A percentile compares a stretch with the other conserved stretches of the same genome.
Evolutionary conservation across 768 basidiomycete genomes (phyloP).

Genomic region (Artomyces pyxidatus): DNA sequence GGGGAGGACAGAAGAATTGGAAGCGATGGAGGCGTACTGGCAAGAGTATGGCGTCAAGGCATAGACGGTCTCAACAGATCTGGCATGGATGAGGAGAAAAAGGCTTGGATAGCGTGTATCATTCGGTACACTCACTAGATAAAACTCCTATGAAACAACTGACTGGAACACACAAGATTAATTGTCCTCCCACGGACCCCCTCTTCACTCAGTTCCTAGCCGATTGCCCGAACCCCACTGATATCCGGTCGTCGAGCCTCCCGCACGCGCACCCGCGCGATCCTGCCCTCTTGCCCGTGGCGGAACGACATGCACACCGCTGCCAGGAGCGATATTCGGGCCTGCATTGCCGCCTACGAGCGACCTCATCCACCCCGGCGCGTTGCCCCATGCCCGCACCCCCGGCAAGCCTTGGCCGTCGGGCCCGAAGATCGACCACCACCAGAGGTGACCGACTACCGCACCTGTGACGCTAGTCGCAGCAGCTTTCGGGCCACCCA

Average conservation of each 20-base stretch:
- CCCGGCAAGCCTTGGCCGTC: conserved; percentile 55
- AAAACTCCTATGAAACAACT: no score
- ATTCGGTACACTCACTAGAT: no score
- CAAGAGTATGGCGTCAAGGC: conserved; percentile 60
- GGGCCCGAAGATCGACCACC: conserved; percentile 56
- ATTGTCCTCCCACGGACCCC: no score
- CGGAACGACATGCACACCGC: conserved; percentile 51
- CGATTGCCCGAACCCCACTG: conserved; percentile 51
- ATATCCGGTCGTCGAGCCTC: conserved; percentile 27
- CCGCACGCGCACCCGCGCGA: conserved; percentile 14
- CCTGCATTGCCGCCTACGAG: conserved; percentile 24
- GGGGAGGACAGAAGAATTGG: conserved; percentile 54
- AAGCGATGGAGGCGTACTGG: conserved; percentile 71
- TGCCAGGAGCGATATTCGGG: conserved; percentile 26
- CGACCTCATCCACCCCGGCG: conserved; percentile 11
- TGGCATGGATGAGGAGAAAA: neutral
- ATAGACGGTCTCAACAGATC: conserved; percentile 2
- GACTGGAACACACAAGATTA: no score
- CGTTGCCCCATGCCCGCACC: conserved; percentile 34
- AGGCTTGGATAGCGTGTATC: neutral
- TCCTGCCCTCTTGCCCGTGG: conserved; percentile 32
- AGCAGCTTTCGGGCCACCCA: conserved; percentile 49
- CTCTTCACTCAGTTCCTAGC: conserved; percentile 30
- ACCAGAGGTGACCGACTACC: conserved; percentile 75
- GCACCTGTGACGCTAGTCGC: conserved; percentile 57